A percentile compares a stretch with the other conserved stretches of the same genome.
Conservation (phyloP, 2,329 filamentous ascomycete genomes). For the Chalaropsis thielavioides region DNA sequence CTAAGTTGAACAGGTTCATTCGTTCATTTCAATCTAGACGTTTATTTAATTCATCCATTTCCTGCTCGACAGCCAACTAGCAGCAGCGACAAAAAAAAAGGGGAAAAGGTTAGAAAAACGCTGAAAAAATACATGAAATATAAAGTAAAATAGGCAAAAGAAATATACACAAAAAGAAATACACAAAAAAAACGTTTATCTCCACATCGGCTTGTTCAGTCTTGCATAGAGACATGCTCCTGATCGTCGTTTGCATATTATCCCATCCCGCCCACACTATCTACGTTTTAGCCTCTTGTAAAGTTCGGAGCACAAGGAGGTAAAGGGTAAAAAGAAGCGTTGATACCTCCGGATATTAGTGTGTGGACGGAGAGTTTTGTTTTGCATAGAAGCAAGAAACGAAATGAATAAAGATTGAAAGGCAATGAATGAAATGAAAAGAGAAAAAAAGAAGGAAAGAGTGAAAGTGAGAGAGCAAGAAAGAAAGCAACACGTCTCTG, state of each 20-base stretch:
- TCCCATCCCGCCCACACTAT: neutral
- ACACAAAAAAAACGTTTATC: neutral
- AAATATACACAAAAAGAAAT: too few relatives aligned
- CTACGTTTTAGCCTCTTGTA: too few relatives aligned
- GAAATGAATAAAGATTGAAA: neutral
- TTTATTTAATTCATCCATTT: neutral
- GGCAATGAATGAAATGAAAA: neutral
- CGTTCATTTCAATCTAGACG: neutral
- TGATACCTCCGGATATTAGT: neutral
- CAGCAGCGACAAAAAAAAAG: neutral
- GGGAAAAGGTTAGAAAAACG: neutral
- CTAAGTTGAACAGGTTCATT: neutral
- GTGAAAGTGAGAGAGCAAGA: neutral
- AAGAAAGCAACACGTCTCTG: neutral
- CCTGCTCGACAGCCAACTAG: too few relatives aligned
- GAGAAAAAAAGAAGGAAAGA: neutral
- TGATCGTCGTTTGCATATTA: neutral
- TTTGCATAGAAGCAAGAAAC: constrained; percentile 2
- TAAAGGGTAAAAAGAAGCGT: neutral
- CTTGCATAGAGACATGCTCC: neutral
- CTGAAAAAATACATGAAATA: too few relatives aligned
- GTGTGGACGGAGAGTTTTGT: neutral
- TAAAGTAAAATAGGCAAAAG: too few relatives aligned
- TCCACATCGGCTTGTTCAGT: neutral
- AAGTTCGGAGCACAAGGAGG: neutral